Evolutionary conservation across 129 eudicot species (phyloP).

Genomic region (carrot (Daucus carota)): DNA sequence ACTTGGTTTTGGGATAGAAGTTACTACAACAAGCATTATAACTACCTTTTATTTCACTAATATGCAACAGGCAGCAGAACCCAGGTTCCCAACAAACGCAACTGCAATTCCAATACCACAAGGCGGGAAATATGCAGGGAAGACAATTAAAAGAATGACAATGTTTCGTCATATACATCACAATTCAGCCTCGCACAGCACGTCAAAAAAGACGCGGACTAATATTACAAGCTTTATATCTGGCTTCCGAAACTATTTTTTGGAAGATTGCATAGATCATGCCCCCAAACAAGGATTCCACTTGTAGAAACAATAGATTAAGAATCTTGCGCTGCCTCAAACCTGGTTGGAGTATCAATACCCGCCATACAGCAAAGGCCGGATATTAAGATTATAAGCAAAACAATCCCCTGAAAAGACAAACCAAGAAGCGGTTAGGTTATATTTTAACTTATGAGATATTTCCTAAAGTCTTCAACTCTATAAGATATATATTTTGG

Average conservation of each 20-base stretch:
- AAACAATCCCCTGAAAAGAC: constrained; percentile 57
- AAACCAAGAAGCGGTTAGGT: background rate
- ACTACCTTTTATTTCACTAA: background rate
- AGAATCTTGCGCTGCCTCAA: constrained; percentile 78
- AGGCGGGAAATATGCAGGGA: background rate
- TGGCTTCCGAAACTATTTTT: background rate
- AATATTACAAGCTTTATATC: constrained; percentile 4
- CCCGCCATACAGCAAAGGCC: constrained; percentile 98
- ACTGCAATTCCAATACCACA: constrained; percentile 1
- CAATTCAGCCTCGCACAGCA: background rate
- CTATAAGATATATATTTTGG: background rate
- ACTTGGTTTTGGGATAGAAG: background rate
- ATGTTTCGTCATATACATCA: background rate
- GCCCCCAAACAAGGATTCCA: background rate
- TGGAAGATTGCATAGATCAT: background rate
- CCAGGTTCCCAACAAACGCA: background rate
- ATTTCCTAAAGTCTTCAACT: background rate
- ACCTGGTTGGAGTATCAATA: constrained; percentile 94
- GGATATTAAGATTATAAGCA: constrained; percentile 76
- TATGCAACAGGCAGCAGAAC: background rate
- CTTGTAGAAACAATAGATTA: constrained; percentile 12
- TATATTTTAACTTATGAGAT: background rate
- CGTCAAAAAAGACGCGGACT: background rate
- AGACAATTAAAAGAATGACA: background rate
- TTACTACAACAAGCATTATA: background rate